Conservation (phyloP, 768 basidiomycete species). For the Trametes meyenii region DNA sequence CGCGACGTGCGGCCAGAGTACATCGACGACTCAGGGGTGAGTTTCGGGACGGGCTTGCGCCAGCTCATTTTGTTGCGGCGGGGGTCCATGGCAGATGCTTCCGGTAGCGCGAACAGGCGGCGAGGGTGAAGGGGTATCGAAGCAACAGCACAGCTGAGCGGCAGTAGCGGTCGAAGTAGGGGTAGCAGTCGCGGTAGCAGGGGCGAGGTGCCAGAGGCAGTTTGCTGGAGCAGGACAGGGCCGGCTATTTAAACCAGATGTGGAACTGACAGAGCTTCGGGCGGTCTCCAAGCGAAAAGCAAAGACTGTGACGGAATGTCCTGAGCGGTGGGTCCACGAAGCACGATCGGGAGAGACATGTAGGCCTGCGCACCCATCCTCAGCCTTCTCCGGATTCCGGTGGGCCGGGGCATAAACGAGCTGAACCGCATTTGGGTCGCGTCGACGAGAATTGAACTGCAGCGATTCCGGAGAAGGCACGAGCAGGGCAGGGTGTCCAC, state of each 20-base stretch:
- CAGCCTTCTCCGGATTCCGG: constrained; percentile 8
- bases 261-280: constrained; percentile 8
- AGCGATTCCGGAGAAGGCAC: too few species aligned
- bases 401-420: constrained; percentile 4
- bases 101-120: background rate
- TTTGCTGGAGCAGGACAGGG: constrained; percentile 10
- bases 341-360: background rate
- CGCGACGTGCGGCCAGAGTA: constrained; percentile 24
- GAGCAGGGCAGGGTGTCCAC: too few species aligned
- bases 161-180: background rate
- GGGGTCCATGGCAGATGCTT: constrained; percentile 7
- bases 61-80: constrained; percentile 51
- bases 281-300: constrained; percentile 12
- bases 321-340: constrained; percentile 3
- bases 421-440: too few species aligned
- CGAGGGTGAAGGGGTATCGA: background rate
- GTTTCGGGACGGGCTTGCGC: constrained; percentile 70
- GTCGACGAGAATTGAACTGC: too few species aligned
- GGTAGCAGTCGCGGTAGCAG: background rate
- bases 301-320: constrained; percentile 5
- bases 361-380: constrained; percentile 2
- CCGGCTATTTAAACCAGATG: constrained; percentile 20
- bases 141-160: background rate
- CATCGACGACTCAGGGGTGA: constrained; percentile 65
- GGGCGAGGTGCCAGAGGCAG: constrained; percentile 15